Evolutionary conservation across 371 early-diverging fungal genomes (phyloP), one percentile per base, ranked within the genome.

Genomic region (Mortierella polycephala): DNA sequence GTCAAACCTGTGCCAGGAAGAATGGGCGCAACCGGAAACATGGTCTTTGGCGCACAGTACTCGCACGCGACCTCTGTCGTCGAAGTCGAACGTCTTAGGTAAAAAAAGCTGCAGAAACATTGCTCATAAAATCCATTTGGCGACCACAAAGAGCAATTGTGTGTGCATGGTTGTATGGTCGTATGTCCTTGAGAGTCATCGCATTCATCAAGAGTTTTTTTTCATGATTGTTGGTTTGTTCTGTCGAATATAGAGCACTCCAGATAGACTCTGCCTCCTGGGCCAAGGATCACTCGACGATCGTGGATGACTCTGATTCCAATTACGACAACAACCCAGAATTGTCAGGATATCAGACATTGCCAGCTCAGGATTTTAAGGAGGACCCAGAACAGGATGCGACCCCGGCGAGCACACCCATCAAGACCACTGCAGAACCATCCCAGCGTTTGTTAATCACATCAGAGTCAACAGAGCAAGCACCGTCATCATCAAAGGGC

Each of bases 31-130:
- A 69, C 80, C 45, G 80, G 80, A 14, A 77, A 77, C 42, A 80
- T 73, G 80, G 74, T 79, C 30, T 79, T 79, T 61, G 80, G 80
- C 21, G 80, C 80, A 16, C 80, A 79, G 47, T 79, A 79, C 45
- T 79, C 80, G n/a, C 80, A 79, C 53, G 70, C 73, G 1, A 79
- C 80, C 14, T 69, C 80, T 16, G 64, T 73, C 1, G 51, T 69
- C n/a, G 80, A 79, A 23, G 80, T 79, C 2, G 80, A 79, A 14
- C 80, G 80, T 20, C 55, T 79, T 14, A 73, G 74, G 74, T 69
- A 79, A 58, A 50, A 2, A 42, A 14, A 7, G 13, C 51, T 47
- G 12, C 63, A 54, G 21, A 6, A 11, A 40, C 1, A 13, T 0
- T 7, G 21, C 12, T 1, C 14, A 20, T 18, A 53, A 39, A 16